Evolutionary conservation across 139 green algal genomes (phyloP).

Genomic region (Tetradesmus lagerheimii): DNA sequence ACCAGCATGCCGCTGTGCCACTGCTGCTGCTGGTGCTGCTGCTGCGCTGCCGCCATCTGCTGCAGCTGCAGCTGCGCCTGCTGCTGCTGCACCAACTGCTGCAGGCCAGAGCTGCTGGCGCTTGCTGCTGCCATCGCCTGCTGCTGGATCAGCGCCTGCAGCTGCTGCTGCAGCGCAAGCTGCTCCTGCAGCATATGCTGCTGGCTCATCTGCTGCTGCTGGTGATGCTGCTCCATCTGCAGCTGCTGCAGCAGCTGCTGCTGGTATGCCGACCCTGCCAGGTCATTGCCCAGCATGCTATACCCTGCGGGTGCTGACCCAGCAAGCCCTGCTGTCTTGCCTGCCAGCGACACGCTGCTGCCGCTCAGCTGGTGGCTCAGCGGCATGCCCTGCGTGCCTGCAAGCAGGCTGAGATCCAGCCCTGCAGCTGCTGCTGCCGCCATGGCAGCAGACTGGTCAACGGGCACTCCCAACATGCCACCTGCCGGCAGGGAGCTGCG

Average conservation of each 20-base stretch:
- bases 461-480: neutral
- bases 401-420: neutral
- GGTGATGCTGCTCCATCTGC: neutral
- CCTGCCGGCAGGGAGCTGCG: neutral
- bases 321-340: neutral
- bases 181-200: slow-evolving; percentile 26
- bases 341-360: neutral
- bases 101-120: neutral
- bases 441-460: neutral
- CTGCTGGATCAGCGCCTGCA: slow-evolving; percentile 1
- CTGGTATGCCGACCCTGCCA: neutral
- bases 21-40: slow-evolving; percentile 21
- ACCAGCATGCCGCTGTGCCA: neutral
- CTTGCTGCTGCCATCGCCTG: slow-evolving; percentile 11
- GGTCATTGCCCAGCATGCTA: neutral
- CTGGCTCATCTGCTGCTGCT: slow-evolving; percentile 34
- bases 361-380: neutral
- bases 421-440: neutral
- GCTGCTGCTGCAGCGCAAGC: slow-evolving; percentile 10
- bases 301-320: slow-evolving; percentile 31
- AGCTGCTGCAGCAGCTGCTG: slow-evolving; percentile 19
- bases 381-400: neutral
- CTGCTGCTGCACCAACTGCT: slow-evolving; percentile 14
- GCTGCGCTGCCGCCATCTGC: slow-evolving; percentile 11
- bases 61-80: slow-evolving; percentile 15